Conservation (phyloP, 495 filamentous ascomycete genomes). For the Parachaetomium inaequale region DNA sequence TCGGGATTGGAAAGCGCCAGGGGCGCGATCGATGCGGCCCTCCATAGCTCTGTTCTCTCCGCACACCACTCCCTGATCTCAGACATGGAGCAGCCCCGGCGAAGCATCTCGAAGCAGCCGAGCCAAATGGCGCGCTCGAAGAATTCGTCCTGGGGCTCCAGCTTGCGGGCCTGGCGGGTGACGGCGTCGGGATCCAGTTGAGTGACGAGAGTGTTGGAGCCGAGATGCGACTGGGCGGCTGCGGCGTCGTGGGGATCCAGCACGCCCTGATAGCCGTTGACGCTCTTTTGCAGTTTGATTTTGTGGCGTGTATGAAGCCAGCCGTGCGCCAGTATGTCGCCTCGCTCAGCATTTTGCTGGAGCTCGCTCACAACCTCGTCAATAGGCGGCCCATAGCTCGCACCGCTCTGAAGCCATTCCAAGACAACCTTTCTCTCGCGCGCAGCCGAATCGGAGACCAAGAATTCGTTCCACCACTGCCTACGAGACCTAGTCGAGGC, state of each 20-base stretch:
- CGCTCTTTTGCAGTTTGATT: constrained; percentile 84
- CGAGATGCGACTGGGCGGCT: constrained; percentile 53
- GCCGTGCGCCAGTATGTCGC: constrained; percentile 71
- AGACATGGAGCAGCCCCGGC: constrained; percentile 66
- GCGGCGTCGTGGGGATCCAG: constrained; percentile 57
- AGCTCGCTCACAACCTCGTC: constrained; percentile 69
- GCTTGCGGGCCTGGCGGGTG: constrained; percentile 64
- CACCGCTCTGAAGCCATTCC: constrained; percentile 76
- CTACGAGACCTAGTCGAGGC: constrained; percentile 34
- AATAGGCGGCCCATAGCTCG: constrained; percentile 63
- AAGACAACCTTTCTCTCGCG: constrained; percentile 70
- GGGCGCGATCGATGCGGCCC: constrained; percentile 65
- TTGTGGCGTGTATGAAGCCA: constrained; percentile 89
- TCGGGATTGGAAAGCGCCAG: constrained; percentile 45
- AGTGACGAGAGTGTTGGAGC: constrained; percentile 68
- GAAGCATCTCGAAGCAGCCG: constrained; percentile 81
- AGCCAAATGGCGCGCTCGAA: constrained; percentile 87
- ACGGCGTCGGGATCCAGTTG: constrained; percentile 91
- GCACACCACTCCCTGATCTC: constrained; percentile 78
- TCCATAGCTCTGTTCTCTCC: constrained; percentile 77
- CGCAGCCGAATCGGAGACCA: constrained; percentile 47
- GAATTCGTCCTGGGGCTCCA: constrained; percentile 76
- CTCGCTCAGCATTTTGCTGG: constrained; percentile 61
- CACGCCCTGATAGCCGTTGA: constrained; percentile 60
- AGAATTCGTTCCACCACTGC: constrained; percentile 46